Evolutionary conservation across 2,329 filamentous ascomycete species (phyloP), one percentile per base, ranked within the genome.

Genomic region (Blastomyces gilchristii): DNA sequence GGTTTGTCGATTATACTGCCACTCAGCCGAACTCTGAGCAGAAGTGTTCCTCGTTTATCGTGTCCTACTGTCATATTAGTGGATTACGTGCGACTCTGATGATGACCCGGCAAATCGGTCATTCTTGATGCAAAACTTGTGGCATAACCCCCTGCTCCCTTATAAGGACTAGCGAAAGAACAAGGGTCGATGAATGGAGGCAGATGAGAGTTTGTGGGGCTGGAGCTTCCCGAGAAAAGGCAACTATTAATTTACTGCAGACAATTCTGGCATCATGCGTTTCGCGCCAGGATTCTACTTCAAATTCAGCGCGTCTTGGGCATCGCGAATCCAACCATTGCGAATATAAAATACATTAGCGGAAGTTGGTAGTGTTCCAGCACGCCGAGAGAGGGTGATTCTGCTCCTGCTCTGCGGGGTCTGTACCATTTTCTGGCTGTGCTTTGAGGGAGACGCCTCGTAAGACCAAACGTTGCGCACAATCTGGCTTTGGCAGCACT

Each of bases 381-480:
- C 54, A 41, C 58, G 65, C 39, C 49, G 56, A 37, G 52, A 58
- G 53, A 62, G 56, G 61, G 12, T 61, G 64, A 64, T 65, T 64
- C 62, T 67, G 66, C 65, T 67, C 71, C 67, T 63, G 62, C 62
- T 64, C 68, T 70, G 71, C 71, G 71, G 71, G 72, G 68, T 67
- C 65, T 56, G 61, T 58, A 60, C 53, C 50, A 37, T 62, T 57
- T 39, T 64, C 61, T 67, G 64, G 61, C 57, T 39, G 61, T 65
- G 28, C 63, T 41, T 58, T 53, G 49, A 68, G 47, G 54, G 43
- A 63, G 28, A 49, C 43, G 49, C 49, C 64, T 57, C 62, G 62
- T 65, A 63, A 63, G 45, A 61, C 50, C 61, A 60, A 62, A 67
- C 60, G 62, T 63, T 65, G 50, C 60, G 47, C 43, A 28, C 63